Conservation (phyloP, 768 basidiomycete genomes). For the Botryobasidium botryosum region DNA sequence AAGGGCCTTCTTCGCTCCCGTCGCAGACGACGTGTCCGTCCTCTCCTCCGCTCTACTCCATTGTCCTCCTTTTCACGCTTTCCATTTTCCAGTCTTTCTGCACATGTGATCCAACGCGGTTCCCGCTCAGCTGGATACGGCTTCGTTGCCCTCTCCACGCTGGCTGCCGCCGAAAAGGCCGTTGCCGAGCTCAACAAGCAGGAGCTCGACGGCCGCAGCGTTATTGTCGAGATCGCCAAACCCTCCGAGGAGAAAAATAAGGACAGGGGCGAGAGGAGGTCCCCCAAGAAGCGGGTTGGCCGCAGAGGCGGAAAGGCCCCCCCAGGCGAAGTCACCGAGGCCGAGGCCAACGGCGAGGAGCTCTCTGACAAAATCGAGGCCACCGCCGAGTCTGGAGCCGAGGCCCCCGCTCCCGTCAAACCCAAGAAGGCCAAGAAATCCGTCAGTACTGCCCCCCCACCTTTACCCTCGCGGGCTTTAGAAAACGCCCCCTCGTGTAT, state of each 20-base stretch:
- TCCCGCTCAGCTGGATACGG: constrained; percentile 81
- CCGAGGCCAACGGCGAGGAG: constrained; percentile 66
- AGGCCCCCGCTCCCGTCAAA: constrained; percentile 38
- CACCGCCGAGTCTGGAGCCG: constrained; percentile 23
- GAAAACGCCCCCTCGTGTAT: too few species aligned
- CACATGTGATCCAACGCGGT: constrained; percentile 75
- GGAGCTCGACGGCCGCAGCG: constrained; percentile 75
- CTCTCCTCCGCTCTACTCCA: constrained; percentile 10
- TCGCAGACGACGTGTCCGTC: constrained; percentile 74
- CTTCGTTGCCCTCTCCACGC: constrained; percentile 69
- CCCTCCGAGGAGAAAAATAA: constrained; percentile 75
- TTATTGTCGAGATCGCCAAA: constrained; percentile 88
- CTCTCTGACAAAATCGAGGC: constrained; percentile 14
- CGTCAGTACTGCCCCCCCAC: not conserved
- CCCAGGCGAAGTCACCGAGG: constrained; percentile 78
- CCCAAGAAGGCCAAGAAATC: constrained; percentile 45
- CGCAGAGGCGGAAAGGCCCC: constrained; percentile 77
- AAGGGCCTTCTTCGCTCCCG: constrained; percentile 82
- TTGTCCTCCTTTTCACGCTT: constrained; percentile 5
- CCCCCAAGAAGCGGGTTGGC: constrained; percentile 58
- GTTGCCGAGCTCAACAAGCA: constrained; percentile 73
- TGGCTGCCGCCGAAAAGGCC: constrained; percentile 73
- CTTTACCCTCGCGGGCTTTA: too few species aligned
- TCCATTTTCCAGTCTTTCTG: constrained; percentile 42
- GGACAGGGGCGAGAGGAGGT: constrained; percentile 61